phyloP scores from a whole-genome alignment of 2,329 filamentous ascomycete species.

The Talaromyces amestolkiae region DNA sequence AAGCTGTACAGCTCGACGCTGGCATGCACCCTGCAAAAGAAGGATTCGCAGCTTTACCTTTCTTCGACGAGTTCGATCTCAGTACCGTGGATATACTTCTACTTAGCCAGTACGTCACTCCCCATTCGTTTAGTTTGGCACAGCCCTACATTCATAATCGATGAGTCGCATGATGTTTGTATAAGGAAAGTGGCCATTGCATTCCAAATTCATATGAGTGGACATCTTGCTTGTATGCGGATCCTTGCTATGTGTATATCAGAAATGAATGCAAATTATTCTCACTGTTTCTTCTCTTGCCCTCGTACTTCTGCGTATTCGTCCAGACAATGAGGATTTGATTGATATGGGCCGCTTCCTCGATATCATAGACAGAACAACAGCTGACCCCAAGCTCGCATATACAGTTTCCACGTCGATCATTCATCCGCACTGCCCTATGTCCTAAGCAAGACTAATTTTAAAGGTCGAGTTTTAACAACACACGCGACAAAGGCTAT shows the following conservation, averaged over 20 bases:
- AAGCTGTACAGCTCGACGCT: conserved; percentile 74
- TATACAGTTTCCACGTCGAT: conserved; percentile 86
- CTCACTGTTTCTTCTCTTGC: conserved; percentile 18
- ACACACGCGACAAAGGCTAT: conserved; percentile 99
- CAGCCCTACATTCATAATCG: neutral
- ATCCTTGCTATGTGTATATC: conserved; percentile 34
- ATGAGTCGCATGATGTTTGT: conserved; percentile 20
- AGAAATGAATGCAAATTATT: conserved; percentile 35
- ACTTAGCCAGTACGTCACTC: conserved; percentile 90
- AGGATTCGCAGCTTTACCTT: conserved; percentile 86
- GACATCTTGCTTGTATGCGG: conserved; percentile 1
- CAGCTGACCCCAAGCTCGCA: conserved; percentile 29
- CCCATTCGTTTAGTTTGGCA: neutral
- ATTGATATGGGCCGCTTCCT: neutral
- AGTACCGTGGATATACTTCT: conserved; percentile 95
- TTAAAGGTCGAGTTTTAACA: conserved; percentile 96
- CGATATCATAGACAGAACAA: neutral
- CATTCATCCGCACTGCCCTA: conserved; percentile 98
- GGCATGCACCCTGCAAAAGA: conserved; percentile 97
- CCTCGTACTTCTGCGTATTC: conserved; percentile 26
- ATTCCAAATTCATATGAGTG: conserved; percentile 10
- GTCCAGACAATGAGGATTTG: neutral
- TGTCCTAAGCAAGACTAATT: conserved; percentile 96
- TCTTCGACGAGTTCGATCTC: conserved; percentile 97
- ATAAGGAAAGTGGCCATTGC: conserved; percentile 13